Evolutionary conservation across 768 basidiomycete species (phyloP).

Genomic region (Pulveroboletus sp.): DNA sequence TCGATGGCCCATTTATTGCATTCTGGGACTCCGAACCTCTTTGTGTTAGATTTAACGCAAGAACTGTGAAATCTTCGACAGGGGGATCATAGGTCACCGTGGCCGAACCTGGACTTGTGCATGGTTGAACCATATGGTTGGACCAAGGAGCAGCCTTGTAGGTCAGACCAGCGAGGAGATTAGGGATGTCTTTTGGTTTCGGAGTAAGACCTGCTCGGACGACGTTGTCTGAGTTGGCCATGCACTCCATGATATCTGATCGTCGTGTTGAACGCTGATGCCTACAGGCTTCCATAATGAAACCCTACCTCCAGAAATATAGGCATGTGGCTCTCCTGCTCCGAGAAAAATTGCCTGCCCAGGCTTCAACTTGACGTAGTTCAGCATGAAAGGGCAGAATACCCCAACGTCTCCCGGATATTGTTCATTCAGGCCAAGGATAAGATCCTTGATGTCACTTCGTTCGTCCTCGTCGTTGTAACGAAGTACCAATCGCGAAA

Average conservation of each 20-base stretch:
- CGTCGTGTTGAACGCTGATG: background rate
- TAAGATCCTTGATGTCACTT: constrained; percentile 53
- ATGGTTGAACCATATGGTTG: constrained; percentile 66
- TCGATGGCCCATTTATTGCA: constrained; percentile 75
- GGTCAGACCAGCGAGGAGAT: constrained; percentile 82
- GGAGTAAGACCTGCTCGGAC: constrained; percentile 97
- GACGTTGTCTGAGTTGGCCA: constrained; percentile 99
- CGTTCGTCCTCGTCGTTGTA: constrained; percentile 49
- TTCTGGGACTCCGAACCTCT: constrained; percentile 51
- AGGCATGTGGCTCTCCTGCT: constrained; percentile 96
- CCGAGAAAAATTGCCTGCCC: constrained; percentile 94
- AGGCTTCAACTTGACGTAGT: constrained; percentile 70
- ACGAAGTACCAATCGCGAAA: constrained; percentile 54
- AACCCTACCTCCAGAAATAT: constrained; percentile 79
- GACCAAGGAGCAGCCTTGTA: constrained; percentile 68
- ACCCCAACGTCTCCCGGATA: constrained; percentile 93
- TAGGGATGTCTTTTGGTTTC: constrained; percentile 90
- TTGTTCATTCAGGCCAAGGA: constrained; percentile 59
- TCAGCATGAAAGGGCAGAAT: constrained; percentile 86
- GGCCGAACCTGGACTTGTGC: constrained; percentile 38
- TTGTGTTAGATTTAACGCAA: constrained; percentile 48
- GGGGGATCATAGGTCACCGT: constrained; percentile 82
- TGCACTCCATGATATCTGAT: constrained; percentile 95
- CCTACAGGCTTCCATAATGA: background rate
- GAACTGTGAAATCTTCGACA: constrained; percentile 88